Evolutionary conservation across 2,329 filamentous ascomycete genomes (phyloP).

Genomic region (Phoma herbarum): DNA sequence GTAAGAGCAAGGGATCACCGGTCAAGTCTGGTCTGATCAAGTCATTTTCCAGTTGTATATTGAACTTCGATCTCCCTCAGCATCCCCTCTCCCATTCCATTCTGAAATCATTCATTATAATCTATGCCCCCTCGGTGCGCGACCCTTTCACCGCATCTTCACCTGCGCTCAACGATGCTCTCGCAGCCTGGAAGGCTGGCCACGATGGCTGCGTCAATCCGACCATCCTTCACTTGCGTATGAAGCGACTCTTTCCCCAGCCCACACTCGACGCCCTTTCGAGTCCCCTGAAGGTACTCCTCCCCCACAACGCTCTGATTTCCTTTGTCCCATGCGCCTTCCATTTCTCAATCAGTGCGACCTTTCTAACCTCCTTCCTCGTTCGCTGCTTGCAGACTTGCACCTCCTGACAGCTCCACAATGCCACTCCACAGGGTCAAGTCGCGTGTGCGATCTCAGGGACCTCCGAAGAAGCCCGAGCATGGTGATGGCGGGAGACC

Average conservation of each 20-base stretch:
- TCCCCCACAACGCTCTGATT: not conserved
- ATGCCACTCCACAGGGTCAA: slow-evolving; percentile 7
- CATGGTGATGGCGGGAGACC: not conserved
- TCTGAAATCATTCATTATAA: not conserved
- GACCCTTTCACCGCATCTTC: slow-evolving; percentile 10
- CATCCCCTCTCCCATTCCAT: not conserved
- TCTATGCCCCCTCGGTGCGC: not conserved
- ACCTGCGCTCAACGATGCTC: not conserved
- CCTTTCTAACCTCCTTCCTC: not conserved
- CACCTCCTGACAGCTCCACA: not conserved
- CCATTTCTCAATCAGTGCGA: not conserved
- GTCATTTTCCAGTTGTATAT: not conserved
- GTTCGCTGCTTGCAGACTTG: not conserved
- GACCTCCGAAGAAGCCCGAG: not conserved
- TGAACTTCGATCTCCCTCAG: not conserved
- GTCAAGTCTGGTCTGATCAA: not conserved
- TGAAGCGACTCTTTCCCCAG: not conserved
- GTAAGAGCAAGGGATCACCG: not conserved
- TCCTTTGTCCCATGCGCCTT: not conserved
- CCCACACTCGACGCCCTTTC: not conserved
- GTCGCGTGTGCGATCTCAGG: slow-evolving; percentile 1
- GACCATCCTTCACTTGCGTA: slow-evolving; percentile 8
- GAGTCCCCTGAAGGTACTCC: not conserved
- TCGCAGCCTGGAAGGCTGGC: not conserved
- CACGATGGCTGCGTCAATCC: not conserved